Evolutionary conservation across 2,329 filamentous ascomycete genomes (phyloP).

Genomic region (Aspergillus pseudoviridinutans): DNA sequence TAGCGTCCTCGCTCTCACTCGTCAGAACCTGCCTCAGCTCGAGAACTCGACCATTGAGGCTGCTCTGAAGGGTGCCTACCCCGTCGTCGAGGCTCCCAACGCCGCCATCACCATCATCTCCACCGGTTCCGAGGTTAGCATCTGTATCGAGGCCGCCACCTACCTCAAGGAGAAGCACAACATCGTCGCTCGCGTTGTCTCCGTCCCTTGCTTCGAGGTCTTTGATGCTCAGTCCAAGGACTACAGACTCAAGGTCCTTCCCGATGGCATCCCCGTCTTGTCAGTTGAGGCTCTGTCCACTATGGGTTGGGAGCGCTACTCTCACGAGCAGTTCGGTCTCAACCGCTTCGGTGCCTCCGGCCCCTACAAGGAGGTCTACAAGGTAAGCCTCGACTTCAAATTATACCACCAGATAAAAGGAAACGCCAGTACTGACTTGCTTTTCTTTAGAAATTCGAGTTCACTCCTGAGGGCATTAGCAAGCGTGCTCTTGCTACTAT

Average conservation of each 20-base stretch:
- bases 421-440: constrained; percentile 7
- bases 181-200: constrained; percentile 86
- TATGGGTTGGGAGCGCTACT: constrained; percentile 98
- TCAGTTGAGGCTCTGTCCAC: constrained; percentile 97
- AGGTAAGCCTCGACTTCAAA: constrained; percentile 51
- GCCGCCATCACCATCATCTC: constrained; percentile 87
- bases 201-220: constrained; percentile 93
- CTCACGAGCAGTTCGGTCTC: constrained; percentile 98
- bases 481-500: constrained; percentile 91
- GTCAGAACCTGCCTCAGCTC: constrained; percentile 97
- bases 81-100: constrained; percentile 75
- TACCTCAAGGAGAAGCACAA: constrained; percentile 83
- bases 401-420: background rate
- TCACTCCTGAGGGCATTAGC: constrained; percentile 92
- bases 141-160: constrained; percentile 90
- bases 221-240: constrained; percentile 93
- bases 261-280: constrained; percentile 87
- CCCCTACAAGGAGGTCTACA: constrained; percentile 97
- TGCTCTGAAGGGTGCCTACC: constrained; percentile 93
- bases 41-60: constrained; percentile 88
- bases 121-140: constrained; percentile 92
- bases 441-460: constrained; percentile 82
- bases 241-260: constrained; percentile 88
- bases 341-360: constrained; percentile 98
- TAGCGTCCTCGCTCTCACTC: constrained; percentile 88